Conservation (phyloP, 805 yeast species). For the Candida nitratophila region DNA sequence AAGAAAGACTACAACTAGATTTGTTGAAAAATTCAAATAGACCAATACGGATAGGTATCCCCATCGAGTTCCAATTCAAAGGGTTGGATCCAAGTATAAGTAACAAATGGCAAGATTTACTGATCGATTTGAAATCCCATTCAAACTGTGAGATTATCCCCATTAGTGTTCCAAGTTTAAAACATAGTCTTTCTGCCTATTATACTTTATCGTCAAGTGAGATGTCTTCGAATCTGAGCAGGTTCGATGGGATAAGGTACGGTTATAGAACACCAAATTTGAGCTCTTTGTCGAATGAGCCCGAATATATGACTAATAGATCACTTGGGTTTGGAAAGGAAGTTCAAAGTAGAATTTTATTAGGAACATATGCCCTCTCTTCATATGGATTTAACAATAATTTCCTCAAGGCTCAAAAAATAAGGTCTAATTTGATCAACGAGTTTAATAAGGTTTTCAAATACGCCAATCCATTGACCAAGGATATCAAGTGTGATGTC, state of each 20-base stretch:
- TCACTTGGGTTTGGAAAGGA: conserved; percentile 67
- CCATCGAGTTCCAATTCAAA: conserved; percentile 54
- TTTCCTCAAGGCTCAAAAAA: conserved; percentile 64
- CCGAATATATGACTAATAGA: conserved; percentile 50
- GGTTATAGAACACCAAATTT: conserved; percentile 43
- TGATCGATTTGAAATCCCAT: conserved; percentile 34
- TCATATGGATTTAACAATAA: conserved; percentile 69
- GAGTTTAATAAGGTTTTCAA: conserved; percentile 65
- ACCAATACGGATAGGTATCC: conserved; percentile 76
- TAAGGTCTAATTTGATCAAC: conserved; percentile 51
- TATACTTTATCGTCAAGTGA: conserved; percentile 89
- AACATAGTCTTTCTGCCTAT: conserved; percentile 67
- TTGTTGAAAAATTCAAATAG: too few species aligned
- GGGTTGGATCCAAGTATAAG: conserved; percentile 44
- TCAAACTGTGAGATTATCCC: conserved; percentile 51
- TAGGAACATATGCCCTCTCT: conserved; percentile 84
- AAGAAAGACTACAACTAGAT: too few species aligned
- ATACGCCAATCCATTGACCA: conserved; percentile 35
- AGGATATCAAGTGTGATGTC: too few species aligned
- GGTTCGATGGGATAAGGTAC: conserved; percentile 87
- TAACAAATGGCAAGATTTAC: conserved; percentile 37
- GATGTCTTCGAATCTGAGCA: conserved; percentile 84
- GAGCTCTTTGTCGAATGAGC: conserved; percentile 15
- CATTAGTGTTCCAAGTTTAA: conserved; percentile 66
- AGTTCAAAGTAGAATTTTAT: conserved; percentile 71